Conservation (phyloP, 176 grass and related monocot species). For the Eragrostis curvula region DNA sequence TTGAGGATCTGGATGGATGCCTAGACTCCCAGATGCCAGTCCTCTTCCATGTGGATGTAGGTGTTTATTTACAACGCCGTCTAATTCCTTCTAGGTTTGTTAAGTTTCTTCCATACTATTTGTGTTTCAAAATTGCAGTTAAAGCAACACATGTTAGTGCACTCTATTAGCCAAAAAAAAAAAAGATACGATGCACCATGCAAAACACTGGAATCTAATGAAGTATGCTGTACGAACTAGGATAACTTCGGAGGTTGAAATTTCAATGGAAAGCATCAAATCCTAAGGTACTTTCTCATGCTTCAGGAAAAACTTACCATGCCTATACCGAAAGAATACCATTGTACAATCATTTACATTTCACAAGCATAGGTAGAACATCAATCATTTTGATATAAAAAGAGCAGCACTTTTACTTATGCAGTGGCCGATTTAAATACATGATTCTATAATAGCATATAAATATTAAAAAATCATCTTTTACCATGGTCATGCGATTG, state of each 20-base stretch:
- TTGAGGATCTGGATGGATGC: no score
- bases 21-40: no score
- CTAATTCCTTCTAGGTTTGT: not conserved
- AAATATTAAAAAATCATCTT: not conserved
- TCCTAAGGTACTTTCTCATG: not conserved
- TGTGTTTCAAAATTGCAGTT: not conserved
- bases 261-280: not conserved
- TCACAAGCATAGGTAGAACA: not conserved
- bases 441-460: not conserved
- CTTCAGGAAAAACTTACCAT: not conserved
- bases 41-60: not conserved
- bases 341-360: not conserved
- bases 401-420: not conserved
- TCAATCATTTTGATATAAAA: not conserved
- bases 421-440: not conserved
- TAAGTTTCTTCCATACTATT: not conserved
- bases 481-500: not conserved
- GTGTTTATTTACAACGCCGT: not conserved
- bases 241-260: slow-evolving; percentile 12
- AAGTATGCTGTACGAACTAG: not conserved
- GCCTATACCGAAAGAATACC: not conserved
- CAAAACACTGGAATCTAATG: not conserved
- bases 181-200: not conserved
- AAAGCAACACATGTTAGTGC: not conserved
- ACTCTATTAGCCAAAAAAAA: not conserved